Base-by-base conservation (phyloP, 192 early-diverging fungal species). In the Umbelopsis sp. region DNA sequence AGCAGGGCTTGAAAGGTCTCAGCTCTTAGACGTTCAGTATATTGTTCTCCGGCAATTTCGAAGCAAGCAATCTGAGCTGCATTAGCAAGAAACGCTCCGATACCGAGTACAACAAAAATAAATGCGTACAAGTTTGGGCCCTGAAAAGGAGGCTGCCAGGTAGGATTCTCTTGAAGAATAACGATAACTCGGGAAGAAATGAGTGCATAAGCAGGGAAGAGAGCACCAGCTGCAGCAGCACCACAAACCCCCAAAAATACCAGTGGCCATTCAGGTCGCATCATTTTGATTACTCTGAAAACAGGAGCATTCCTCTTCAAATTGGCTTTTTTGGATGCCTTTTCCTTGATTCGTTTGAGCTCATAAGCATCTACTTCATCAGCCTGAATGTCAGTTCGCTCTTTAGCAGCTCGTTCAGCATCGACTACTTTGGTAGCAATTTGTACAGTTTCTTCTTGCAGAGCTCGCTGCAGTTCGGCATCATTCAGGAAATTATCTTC, bases 161-260 rank as follows among this genome's bases (percentile, higher is more conserved):
- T 33, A 68, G 50, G 52, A 67, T 55, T 23, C 35, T 49, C 22
- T 67, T 53, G 30, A 67, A 81, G 80, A 4, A 83, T 76, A 25
- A 78, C 53, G 66, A 86, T 74, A 35, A 74, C 65, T 22, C 73
- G 67, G 47, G 88, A 78, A 68, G 88, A 90, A 71, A 90, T 77
- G 21, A 91, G 72, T 30, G 93, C 87, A 76, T 94, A 96, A 18
- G 88, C 69, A 10, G 95, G 95, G 69, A 92, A 86, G n/a, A 91
- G 30, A 16, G 81, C 84, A 52, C 94, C 95, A 72, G 87, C 89
- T 46, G 91, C 69, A 16, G 83, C 74, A n/a, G 91, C 81, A 21
- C 84, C 83, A 25, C 91, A 45, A 8, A 80, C 51, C 46, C 90
- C 94, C 8, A 89, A 61, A 21, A 82, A 22, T n/a, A 95, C 64